Conservation (phyloP, 345 rosid species). For the Carallia pectinifolia region DNA sequence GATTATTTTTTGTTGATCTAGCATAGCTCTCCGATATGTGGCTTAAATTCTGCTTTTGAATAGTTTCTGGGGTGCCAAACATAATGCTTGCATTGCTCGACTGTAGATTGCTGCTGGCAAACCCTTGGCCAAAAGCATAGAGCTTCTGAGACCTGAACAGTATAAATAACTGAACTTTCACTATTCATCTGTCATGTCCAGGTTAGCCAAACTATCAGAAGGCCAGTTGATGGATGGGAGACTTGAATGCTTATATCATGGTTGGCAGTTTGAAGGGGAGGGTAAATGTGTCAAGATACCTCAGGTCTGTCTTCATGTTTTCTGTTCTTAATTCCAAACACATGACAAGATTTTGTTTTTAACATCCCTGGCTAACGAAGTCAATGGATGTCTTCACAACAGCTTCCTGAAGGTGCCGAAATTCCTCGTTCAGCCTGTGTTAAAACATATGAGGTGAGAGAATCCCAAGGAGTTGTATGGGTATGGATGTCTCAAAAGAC, state of each 20-base stretch:
- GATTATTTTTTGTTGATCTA: too few relatives aligned
- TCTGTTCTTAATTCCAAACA: neutral
- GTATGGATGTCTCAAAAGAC: conserved; percentile 87
- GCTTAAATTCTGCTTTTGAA: too few relatives aligned
- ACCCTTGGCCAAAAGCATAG: neutral
- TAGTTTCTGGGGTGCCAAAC: too few relatives aligned
- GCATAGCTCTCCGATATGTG: too few relatives aligned
- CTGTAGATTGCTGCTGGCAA: neutral
- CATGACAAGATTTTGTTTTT: neutral
- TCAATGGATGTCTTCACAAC: conserved; percentile 11
- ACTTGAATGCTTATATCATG: conserved; percentile 90
- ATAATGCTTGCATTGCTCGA: too few relatives aligned
- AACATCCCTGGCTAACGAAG: neutral
- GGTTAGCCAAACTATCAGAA: conserved; percentile 91
- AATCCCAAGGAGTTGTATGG: conserved; percentile 92
- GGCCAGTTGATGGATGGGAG: conserved; percentile 88
- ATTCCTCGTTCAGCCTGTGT: conserved; percentile 85
- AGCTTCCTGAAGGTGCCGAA: conserved; percentile 77
- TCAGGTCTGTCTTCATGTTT: conserved; percentile 50
- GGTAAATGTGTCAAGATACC: conserved; percentile 91
- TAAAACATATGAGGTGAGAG: conserved; percentile 62
- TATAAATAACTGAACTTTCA: neutral
- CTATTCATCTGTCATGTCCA: conserved; percentile 17
- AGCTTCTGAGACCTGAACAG: neutral
- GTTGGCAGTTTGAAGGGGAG: conserved; percentile 93